Evolutionary conservation across 768 basidiomycete genomes (phyloP), one percentile per base, ranked within the genome.

Genomic region (Pleurotus salmoneostramineus): DNA sequence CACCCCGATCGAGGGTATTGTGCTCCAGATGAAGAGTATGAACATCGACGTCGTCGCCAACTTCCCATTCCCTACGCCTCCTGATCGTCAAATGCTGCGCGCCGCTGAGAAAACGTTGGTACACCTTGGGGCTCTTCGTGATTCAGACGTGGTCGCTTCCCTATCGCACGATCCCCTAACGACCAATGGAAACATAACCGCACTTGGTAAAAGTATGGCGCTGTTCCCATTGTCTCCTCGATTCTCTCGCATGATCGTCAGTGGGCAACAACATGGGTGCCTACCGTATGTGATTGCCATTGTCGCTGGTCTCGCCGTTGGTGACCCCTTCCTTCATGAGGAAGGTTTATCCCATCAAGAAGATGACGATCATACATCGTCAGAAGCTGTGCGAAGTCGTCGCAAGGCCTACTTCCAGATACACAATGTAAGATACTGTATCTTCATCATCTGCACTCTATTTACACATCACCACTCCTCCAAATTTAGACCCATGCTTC

Each of bases 21-120:
- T 98, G 6, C 77, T 98, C 34, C 95, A 98, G 71, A 98, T 99
- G 96, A 99, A 99, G 77, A 88, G 86, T 70, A 98, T 99, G 95
- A 93, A 96, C 67, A 96, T 99, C 58, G 95, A 98, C 66, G 81
- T 93, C 1, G 93, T 98, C 40, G 79, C 93, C 64, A 98, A 98
- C 74, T 99, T 99, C 71, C 97, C 97, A 12, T 98, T 98, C 73
- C 97, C 97, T 1, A 98, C 97, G 0, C 89, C 96, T 11, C 97
- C 97, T 0, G 92, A 97, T 69, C 83, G 88, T 37, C 65, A 71
- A 7, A 81, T 84, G 4, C 77, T 99, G 45, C 80, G 77, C 58
- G 89, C 88, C 66, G 94, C 97, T 2, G 95, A 99, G 72, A 84
- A 78, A 47, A 78, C 87, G 3, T 77, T 99, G 42, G 83, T 78